Percentiles rank a stretch among this genome's conserved stretches.
Evolutionary conservation across 148 eudicot genomes (phyloP).

Genomic region (Cornus kousa): DNA sequence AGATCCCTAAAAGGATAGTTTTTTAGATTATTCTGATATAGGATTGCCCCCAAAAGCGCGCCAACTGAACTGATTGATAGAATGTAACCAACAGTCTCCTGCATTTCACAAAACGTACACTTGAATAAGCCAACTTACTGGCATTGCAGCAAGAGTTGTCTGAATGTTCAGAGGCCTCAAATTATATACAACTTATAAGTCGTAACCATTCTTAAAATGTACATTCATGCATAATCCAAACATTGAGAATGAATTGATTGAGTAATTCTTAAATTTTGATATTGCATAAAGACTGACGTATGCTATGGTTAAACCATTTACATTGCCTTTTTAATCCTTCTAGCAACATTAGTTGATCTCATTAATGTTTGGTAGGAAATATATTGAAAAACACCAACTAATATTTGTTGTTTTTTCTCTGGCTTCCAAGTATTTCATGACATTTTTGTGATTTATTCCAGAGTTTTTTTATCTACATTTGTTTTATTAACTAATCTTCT

Average conservation of each 20-base stretch:
- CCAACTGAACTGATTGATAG: slow-evolving; percentile 82
- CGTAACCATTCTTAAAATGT: not conserved
- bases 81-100: slow-evolving; percentile 81
- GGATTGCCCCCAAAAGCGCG: slow-evolving; percentile 61
- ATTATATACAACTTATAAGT: not conserved
- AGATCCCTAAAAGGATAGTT: slow-evolving; percentile 64
- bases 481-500: too few relatives aligned
- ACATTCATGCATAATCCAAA: not conserved
- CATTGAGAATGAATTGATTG: not conserved
- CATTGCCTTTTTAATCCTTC: slow-evolving; percentile 5
- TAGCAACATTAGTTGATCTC: not conserved
- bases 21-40: slow-evolving; percentile 72
- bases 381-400: not conserved
- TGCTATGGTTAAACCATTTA: not conserved
- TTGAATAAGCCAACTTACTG: not conserved
- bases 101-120: slow-evolving; percentile 19
- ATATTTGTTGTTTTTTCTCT: too few relatives aligned
- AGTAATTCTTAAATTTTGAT: not conserved
- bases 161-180: not conserved
- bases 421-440: not conserved
- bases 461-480: too few relatives aligned
- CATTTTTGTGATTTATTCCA: not conserved
- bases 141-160: not conserved
- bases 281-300: not conserved
- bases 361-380: not conserved